A percentile compares a stretch with the other conserved stretches of the same genome.
phyloP scores from a whole-genome alignment of 441 rosid genomes.

The Lepidium campestre region DNA sequence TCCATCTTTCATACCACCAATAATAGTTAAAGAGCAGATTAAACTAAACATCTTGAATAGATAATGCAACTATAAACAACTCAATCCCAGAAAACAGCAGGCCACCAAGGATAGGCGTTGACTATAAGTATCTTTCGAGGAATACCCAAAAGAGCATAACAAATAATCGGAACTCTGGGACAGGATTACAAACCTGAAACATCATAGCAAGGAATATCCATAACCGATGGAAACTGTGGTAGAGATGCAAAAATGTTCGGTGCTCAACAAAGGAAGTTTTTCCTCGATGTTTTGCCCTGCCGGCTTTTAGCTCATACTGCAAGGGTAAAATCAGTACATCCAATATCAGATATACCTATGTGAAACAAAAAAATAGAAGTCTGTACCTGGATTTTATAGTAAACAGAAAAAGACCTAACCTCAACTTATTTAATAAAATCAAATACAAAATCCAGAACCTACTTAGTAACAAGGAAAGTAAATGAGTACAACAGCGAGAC shows the following conservation, averaged over 20 bases:
- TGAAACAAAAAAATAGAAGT: not conserved
- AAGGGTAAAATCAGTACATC: conserved; percentile 14
- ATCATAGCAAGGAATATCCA: conserved; percentile 98
- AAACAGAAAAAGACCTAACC: not conserved
- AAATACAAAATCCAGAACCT: not conserved
- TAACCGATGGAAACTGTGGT: conserved; percentile 95
- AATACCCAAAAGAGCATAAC: not conserved
- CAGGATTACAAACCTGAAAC: conserved; percentile 76
- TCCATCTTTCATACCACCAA: not conserved
- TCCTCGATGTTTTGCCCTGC: conserved; percentile 67
- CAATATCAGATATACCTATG: conserved; percentile 9
- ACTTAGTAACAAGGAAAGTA: conserved; percentile 2
- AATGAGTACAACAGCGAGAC: conserved; percentile 1
- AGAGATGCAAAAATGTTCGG: conserved; percentile 92
- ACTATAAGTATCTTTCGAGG: not conserved
- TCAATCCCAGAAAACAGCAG: not conserved
- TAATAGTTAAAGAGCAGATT: not conserved
- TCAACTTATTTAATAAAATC: not conserved
- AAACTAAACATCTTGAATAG: conserved; percentile 1
- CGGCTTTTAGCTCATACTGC: conserved; percentile 64
- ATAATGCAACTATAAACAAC: not conserved
- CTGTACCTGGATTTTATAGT: not conserved
- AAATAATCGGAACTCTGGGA: conserved; percentile 9
- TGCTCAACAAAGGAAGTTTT: conserved; percentile 99
- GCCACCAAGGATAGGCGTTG: conserved; percentile 5